phyloP scores from a whole-genome alignment of 768 basidiomycete genomes.

The Leccinum variicolor region DNA sequence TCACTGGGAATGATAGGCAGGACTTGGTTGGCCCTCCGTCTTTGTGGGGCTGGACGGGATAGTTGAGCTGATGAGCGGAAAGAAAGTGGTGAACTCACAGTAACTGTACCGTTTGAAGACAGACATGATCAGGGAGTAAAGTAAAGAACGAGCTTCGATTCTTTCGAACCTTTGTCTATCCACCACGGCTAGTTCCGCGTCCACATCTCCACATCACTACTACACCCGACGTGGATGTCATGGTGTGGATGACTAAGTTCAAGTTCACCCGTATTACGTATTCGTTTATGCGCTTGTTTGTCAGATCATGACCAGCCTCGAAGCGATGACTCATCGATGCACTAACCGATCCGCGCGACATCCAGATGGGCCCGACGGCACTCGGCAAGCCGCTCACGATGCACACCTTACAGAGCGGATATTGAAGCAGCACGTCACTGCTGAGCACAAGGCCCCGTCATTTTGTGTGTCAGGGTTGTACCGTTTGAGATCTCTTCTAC shows the following conservation, averaged over 20 bases:
- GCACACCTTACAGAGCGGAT: slow-evolving; percentile 77
- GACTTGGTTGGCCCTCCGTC: neutral
- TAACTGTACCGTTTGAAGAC: neutral
- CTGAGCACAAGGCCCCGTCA: slow-evolving; percentile 61
- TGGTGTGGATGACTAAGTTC: too few species aligned
- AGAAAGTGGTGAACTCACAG: neutral
- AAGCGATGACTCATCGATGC: slow-evolving; percentile 76
- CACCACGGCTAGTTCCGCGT: too few species aligned
- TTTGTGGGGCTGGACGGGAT: too few species aligned
- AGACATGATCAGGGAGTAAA: neutral
- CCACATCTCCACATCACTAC: too few species aligned
- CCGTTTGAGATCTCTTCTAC: too few species aligned
- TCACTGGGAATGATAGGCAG: neutral
- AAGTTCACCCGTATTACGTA: too few species aligned
- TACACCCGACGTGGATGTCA: too few species aligned
- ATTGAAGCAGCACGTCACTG: slow-evolving; percentile 69
- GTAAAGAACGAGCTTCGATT: slow-evolving; percentile 37
- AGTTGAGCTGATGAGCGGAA: neutral
- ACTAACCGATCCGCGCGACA: slow-evolving; percentile 73
- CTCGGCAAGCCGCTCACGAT: slow-evolving; percentile 79
- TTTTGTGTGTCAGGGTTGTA: too few species aligned
- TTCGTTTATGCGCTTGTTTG: too few species aligned
- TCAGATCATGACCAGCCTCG: slow-evolving; percentile 28
- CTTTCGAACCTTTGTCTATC: slow-evolving; percentile 8
- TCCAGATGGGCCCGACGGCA: slow-evolving; percentile 60